Conservation (phyloP, 306 rosid species). For the Ochetophila trinervis region DNA sequence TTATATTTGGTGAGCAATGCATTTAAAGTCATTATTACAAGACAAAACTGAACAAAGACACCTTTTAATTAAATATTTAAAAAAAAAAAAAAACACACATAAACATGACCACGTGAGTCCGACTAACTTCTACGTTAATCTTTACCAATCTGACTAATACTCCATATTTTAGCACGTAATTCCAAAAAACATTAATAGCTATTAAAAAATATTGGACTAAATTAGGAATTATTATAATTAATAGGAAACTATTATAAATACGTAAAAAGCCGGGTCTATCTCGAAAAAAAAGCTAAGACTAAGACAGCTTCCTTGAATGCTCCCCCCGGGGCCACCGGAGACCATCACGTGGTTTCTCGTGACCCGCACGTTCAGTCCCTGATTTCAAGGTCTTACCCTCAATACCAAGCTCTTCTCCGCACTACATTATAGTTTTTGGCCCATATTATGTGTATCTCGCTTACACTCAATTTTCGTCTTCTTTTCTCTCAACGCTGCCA, state of each 20-base stretch:
- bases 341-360: slow-evolving; percentile 39
- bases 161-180: slow-evolving; percentile 11
- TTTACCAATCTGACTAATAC: neutral
- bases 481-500: neutral
- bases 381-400: slow-evolving; percentile 26
- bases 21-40: neutral
- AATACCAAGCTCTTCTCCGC: neutral
- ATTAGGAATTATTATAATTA: neutral
- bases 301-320: slow-evolving; percentile 1
- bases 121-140: slow-evolving; percentile 31
- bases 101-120: slow-evolving; percentile 34
- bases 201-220: neutral
- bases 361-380: slow-evolving; percentile 35
- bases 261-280: slow-evolving; percentile 35
- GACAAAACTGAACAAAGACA: slow-evolving; percentile 7
- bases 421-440: slow-evolving; percentile 6
- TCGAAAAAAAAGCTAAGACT: slow-evolving; percentile 9
- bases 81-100: neutral
- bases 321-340: slow-evolving; percentile 22
- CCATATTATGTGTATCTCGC: neutral
- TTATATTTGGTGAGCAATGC: no score
- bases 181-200: slow-evolving; percentile 1
- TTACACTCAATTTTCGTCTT: neutral
- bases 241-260: neutral
- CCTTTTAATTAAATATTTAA: no score